Percentiles rank a stretch among this genome's conserved stretches.
These are phyloP conservation scores for Gossypium davidsonii DNA, from an alignment of 441 rosid species.

Conservation along the genomic window DNA sequence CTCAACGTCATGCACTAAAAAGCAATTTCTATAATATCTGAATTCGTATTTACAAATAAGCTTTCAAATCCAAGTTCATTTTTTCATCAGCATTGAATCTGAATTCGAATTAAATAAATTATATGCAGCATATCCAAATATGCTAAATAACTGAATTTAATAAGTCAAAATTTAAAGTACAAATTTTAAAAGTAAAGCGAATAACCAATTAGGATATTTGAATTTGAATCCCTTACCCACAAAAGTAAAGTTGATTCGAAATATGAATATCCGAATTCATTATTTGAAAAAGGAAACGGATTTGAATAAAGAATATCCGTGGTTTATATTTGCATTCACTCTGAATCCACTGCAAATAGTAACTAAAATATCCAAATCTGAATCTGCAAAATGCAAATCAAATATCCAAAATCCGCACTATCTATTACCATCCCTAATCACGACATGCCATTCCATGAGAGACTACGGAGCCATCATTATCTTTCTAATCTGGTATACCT, in stretches of 20 bases:
- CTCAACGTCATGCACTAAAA: conserved; percentile 16
- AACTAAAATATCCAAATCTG: neutral
- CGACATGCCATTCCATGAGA: conserved; percentile 5
- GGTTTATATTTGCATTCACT: neutral
- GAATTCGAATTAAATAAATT: neutral
- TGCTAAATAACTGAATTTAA: neutral
- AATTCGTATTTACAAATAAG: neutral
- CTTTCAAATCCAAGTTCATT: neutral
- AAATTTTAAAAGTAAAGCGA: neutral
- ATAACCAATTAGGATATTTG: neutral
- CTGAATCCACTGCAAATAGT: neutral
- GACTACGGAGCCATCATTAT: conserved; percentile 14
- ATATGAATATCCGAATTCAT: neutral
- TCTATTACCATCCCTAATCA: neutral
- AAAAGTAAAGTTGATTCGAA: neutral
- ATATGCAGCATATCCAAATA: neutral
- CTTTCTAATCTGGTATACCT: conserved; percentile 44
- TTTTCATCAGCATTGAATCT: neutral
- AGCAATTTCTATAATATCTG: neutral
- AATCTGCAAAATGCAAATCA: neutral
- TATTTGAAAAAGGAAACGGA: too few relatives aligned
- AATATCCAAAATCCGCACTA: neutral
- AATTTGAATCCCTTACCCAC: neutral
- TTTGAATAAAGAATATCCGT: neutral
- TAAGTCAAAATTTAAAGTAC: neutral